Evolutionary conservation across 228 moss, liverwort and hornwort species (phyloP).

Genomic region (Sphagnum fallax): DNA sequence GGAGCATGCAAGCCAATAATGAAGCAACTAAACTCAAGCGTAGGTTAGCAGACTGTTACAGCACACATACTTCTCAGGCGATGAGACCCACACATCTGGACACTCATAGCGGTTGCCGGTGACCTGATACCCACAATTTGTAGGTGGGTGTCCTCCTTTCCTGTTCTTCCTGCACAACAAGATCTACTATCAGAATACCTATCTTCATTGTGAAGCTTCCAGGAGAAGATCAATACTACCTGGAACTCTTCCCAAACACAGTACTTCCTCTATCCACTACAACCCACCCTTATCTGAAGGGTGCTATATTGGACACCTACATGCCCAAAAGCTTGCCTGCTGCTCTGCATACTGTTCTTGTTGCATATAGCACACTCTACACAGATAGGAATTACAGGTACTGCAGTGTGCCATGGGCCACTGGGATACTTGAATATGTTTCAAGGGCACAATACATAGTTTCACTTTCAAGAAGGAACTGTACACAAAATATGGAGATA

Average conservation of each 20-base stretch:
- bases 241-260: no score
- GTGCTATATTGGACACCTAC: no score
- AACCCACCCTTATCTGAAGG: no score
- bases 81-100: constrained; percentile 23
- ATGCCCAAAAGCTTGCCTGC: no score
- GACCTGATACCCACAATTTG: constrained; percentile 11
- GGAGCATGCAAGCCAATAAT: background rate
- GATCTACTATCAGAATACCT: background rate
- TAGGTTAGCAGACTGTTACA: background rate
- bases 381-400: no score
- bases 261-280: no score
- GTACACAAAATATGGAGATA: constrained; percentile 11
- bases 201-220: no score
- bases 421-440: background rate
- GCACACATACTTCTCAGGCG: constrained; percentile 7
- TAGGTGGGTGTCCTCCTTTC: constrained; percentile 9
- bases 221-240: no score
- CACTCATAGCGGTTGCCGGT: constrained; percentile 12
- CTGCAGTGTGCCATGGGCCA: background rate
- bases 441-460: background rate
- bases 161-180: constrained; percentile 7
- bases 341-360: no score
- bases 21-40: background rate
- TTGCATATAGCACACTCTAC: no score
- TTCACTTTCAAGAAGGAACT: background rate